A percentile compares a stretch with the other conserved stretches of the same genome.
Evolutionary conservation across 306 rosid species (phyloP).

Genomic region (Acmispon strigosus): DNA sequence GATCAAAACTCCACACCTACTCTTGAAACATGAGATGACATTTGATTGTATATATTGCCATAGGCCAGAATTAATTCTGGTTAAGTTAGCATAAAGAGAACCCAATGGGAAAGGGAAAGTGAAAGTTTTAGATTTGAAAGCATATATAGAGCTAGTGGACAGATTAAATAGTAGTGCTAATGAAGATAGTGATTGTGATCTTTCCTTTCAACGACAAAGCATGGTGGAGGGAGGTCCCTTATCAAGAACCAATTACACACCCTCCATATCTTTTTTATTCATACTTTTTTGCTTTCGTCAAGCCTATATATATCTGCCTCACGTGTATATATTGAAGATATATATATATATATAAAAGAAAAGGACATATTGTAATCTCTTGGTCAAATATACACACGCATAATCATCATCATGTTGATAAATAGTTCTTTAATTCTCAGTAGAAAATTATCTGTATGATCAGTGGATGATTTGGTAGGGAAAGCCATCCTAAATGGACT

Average conservation of each 20-base stretch:
- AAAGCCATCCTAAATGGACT: conserved; percentile 30
- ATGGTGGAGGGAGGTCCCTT: conserved; percentile 57
- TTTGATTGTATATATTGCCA: too few relatives aligned
- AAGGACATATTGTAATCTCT: too few relatives aligned
- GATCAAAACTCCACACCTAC: too few relatives aligned
- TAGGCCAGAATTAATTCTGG: not conserved
- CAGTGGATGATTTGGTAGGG: conserved; percentile 27
- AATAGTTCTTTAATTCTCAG: too few relatives aligned
- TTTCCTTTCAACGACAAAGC: conserved; percentile 40
- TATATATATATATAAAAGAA: too few relatives aligned
- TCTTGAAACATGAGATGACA: too few relatives aligned
- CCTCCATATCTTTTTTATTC: not conserved
- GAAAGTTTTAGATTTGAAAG: conserved; percentile 6
- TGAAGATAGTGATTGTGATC: conserved; percentile 24
- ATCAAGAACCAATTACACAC: conserved; percentile 29
- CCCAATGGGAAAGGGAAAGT: not conserved
- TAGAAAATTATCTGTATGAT: too few relatives aligned
- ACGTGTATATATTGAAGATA: conserved; percentile 5
- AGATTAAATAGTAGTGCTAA: conserved; percentile 6
- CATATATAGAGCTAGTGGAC: not conserved
- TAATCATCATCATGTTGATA: not conserved
- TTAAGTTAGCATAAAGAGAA: not conserved
- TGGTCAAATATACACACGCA: not conserved
- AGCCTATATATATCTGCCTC: conserved; percentile 26
- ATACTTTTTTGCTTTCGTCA: conserved; percentile 30